Evolutionary conservation across 306 rosid genomes (phyloP).

Genomic region (Citrullus mucosospermus): DNA sequence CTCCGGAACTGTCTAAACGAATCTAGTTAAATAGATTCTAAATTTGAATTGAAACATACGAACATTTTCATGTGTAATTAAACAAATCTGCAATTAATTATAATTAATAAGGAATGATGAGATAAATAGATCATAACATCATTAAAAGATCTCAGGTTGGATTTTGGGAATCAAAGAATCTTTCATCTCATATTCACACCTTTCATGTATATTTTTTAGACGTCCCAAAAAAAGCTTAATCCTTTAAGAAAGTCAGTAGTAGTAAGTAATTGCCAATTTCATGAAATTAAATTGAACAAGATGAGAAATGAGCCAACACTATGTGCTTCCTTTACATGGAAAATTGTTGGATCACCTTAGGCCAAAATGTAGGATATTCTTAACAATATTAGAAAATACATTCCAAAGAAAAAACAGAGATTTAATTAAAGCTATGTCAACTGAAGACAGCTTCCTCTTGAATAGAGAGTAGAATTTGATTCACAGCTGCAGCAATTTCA

Average conservation of each 20-base stretch:
- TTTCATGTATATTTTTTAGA: not conserved
- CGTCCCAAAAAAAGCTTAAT: not conserved
- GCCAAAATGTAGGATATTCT: not conserved
- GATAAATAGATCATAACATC: not conserved
- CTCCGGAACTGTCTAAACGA: not conserved
- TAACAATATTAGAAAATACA: not conserved
- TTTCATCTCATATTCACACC: no score
- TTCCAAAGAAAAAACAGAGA: not conserved
- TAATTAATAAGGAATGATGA: not conserved
- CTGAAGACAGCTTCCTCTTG: slow-evolving; percentile 35
- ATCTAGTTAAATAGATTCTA: not conserved
- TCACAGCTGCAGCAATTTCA: slow-evolving; percentile 78
- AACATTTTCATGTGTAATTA: not conserved
- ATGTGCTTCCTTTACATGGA: not conserved
- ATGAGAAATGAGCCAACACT: not conserved
- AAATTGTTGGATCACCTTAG: not conserved
- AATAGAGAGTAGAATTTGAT: slow-evolving; percentile 48
- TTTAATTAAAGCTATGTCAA: slow-evolving; percentile 10
- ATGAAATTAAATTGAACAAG: not conserved
- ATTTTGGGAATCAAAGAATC: not conserved
- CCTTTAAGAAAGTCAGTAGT: not conserved
- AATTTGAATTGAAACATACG: not conserved
- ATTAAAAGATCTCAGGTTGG: not conserved
- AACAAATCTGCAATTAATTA: not conserved
- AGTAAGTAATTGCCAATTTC: not conserved